phyloP scores from a whole-genome alignment of 2,329 filamentous ascomycete species.

The Aspergillus fructus region DNA sequence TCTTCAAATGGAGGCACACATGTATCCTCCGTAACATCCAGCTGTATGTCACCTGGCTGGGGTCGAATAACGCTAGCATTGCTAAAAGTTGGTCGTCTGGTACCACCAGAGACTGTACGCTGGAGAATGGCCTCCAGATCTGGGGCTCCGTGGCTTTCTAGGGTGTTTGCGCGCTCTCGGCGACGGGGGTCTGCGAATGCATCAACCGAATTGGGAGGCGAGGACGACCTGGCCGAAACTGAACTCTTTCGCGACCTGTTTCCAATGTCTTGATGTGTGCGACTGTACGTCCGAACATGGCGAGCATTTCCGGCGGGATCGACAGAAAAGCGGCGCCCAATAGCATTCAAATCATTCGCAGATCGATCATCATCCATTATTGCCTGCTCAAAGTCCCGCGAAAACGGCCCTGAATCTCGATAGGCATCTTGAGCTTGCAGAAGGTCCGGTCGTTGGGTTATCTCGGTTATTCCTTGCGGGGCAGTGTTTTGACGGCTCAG shows the following conservation, averaged over 20 bases:
- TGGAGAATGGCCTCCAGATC: slow-evolving; percentile 62
- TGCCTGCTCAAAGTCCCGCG: slow-evolving; percentile 85
- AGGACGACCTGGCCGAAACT: slow-evolving; percentile 65
- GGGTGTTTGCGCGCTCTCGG: slow-evolving; percentile 70
- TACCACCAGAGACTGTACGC: slow-evolving; percentile 69
- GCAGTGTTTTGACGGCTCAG: slow-evolving; percentile 36
- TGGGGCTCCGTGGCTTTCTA: slow-evolving; percentile 59
- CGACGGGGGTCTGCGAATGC: slow-evolving; percentile 90
- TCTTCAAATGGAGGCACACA: slow-evolving; percentile 81
- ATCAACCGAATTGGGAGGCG: slow-evolving; percentile 95
- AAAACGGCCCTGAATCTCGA: slow-evolving; percentile 45
- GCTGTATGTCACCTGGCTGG: slow-evolving; percentile 34
- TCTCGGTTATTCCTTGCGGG: slow-evolving; percentile 50
- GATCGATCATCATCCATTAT: slow-evolving; percentile 70
- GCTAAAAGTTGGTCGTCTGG: slow-evolving; percentile 61
- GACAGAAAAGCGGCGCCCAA: slow-evolving; percentile 40
- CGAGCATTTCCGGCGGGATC: slow-evolving; percentile 42
- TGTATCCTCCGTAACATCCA: slow-evolving; percentile 59
- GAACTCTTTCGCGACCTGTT: slow-evolving; percentile 50
- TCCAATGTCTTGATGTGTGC: slow-evolving; percentile 38
- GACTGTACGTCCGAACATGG: slow-evolving; percentile 34
- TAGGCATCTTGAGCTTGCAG: slow-evolving; percentile 50
- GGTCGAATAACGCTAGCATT: slow-evolving; percentile 58
- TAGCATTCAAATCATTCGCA: slow-evolving; percentile 32
- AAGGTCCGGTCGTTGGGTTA: slow-evolving; percentile 48